Conservation (phyloP, 1,284 basidiomycete genomes). For the Phenoliferia sp. region DNA sequence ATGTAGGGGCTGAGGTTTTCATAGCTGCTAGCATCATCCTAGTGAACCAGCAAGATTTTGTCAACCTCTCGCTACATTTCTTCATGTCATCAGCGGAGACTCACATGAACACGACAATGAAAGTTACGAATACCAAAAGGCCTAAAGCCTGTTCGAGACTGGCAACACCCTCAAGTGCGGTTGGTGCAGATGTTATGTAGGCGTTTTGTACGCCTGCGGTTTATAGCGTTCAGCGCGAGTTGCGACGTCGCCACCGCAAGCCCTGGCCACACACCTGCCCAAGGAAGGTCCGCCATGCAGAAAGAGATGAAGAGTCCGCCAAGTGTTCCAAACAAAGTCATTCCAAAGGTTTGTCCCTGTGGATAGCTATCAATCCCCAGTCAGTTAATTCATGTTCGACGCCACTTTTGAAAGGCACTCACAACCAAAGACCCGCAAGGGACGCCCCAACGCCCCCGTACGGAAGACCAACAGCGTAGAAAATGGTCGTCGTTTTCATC, state of each 20-base stretch:
- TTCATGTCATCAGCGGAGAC: not conserved
- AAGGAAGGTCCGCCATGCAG: not conserved
- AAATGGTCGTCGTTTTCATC: not conserved
- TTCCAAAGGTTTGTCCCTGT: not conserved
- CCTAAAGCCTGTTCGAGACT: not conserved
- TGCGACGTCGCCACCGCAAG: no score
- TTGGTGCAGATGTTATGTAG: not conserved
- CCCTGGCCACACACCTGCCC: not conserved
- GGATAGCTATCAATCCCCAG: not conserved
- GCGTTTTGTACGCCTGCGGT: not conserved
- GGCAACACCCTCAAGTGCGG: not conserved
- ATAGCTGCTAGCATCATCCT: not conserved
- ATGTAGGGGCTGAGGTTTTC: not conserved
- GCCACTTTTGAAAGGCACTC: not conserved
- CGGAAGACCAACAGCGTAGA: not conserved
- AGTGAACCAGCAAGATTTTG: not conserved
- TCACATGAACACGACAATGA: not conserved
- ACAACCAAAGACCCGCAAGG: not conserved
- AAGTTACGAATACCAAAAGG: not conserved
- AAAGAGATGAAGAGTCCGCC: not conserved
- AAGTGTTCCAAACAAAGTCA: not conserved
- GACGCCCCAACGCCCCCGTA: not conserved
- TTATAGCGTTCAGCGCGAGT: no score
- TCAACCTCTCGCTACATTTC: not conserved
- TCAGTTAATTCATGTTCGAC: not conserved